Percentiles rank a stretch among this genome's conserved stretches.
phyloP scores from a whole-genome alignment of 192 early-diverging fungal genomes.

The Nowakowskiella sp. region DNA sequence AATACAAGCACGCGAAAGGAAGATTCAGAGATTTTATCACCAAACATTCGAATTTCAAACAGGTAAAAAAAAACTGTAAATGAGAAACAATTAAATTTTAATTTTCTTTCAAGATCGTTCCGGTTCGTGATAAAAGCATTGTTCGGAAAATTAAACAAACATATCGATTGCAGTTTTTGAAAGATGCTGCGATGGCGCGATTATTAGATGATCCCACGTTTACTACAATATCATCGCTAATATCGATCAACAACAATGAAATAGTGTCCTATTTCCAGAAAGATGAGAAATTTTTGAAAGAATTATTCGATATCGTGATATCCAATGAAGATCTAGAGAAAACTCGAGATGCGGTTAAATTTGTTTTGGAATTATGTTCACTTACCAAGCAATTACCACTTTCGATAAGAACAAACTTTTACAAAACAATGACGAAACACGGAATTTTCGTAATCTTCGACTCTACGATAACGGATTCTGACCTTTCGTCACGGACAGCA shows the following conservation, averaged over 20 bases:
- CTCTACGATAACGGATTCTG: constrained; percentile 49
- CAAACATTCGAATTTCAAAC: constrained; percentile 28
- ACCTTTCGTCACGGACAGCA: constrained; percentile 50
- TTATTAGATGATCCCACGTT: constrained; percentile 70
- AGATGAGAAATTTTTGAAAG: constrained; percentile 58
- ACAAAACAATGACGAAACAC: constrained; percentile 62
- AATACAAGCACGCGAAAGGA: constrained; percentile 59
- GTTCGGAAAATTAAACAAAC: constrained; percentile 76
- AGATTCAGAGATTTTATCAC: constrained; percentile 66
- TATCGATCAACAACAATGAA: constrained; percentile 78
- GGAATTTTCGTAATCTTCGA: constrained; percentile 77
- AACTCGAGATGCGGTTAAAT: constrained; percentile 68
- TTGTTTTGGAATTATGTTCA: constrained; percentile 70
- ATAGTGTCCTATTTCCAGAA: constrained; percentile 69
- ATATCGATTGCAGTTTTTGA: constrained; percentile 79
- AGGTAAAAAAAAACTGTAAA: constrained; percentile 42
- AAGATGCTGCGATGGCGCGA: constrained; percentile 72
- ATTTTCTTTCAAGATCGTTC: constrained; percentile 45
- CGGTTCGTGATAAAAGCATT: constrained; percentile 63
- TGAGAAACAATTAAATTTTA: constrained; percentile 15
- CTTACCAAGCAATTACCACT: constrained; percentile 66
- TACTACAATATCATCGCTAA: constrained; percentile 63
- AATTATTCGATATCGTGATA: constrained; percentile 60
- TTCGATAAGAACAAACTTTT: constrained; percentile 50
- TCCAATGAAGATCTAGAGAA: constrained; percentile 33